phyloP scores from a whole-genome alignment of 164 flowering plant species.

The Piper longum region DNA sequence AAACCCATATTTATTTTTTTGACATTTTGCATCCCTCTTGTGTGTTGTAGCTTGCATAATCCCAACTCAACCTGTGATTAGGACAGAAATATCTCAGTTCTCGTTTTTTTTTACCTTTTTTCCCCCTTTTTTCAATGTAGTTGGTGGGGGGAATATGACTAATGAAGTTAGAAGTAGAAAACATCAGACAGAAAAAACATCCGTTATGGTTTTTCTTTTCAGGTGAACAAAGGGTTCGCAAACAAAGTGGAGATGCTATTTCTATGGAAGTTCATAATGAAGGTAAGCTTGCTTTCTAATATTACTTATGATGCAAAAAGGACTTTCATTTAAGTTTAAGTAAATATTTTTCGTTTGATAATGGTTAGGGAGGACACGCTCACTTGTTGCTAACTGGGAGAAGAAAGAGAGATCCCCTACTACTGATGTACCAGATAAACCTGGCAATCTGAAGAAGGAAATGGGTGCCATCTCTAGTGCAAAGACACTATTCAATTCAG shows the following conservation, averaged over 20 bases:
- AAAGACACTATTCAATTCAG: slow-evolving; percentile 24
- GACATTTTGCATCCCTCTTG: too few species aligned
- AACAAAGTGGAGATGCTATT: slow-evolving; percentile 24
- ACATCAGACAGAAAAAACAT: too few species aligned
- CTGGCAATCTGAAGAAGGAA: slow-evolving; percentile 18
- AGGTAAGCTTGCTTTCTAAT: slow-evolving; percentile 15
- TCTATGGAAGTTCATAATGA: slow-evolving; percentile 30
- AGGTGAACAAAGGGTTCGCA: slow-evolving; percentile 40
- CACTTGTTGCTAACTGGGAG: slow-evolving; percentile 56
- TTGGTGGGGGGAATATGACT: too few species aligned
- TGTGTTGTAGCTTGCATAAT: too few species aligned
- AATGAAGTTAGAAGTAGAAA: too few species aligned
- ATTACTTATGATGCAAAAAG: background rate
- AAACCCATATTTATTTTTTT: too few species aligned
- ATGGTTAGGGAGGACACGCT: slow-evolving; percentile 40
- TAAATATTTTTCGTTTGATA: background rate
- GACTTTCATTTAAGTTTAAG: background rate
- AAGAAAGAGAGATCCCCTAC: slow-evolving; percentile 44
- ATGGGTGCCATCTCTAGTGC: slow-evolving; percentile 16
- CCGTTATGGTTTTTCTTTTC: slow-evolving; percentile 9
- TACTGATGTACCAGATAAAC: slow-evolving; percentile 29
- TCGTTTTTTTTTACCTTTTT: too few species aligned
- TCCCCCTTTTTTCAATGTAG: too few species aligned
- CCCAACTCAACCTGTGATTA: too few species aligned
- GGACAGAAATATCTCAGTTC: too few species aligned